Base-by-base conservation (phyloP, 1,139 yeast genomes). In the Magnusiomyces sp. region DNA sequence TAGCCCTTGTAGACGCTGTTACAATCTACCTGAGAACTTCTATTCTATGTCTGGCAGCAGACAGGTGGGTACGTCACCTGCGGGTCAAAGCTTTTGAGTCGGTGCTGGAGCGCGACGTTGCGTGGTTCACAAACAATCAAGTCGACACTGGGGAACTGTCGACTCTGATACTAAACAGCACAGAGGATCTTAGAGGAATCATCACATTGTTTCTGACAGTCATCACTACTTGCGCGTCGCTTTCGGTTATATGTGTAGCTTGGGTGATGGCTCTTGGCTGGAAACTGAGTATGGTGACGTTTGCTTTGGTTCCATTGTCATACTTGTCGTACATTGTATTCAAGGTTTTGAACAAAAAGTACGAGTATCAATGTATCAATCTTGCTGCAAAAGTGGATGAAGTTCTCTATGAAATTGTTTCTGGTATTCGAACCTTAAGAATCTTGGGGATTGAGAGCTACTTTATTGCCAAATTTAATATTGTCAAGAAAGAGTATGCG, bases 251-350 rank as follows among this genome's bases (percentile, higher is more conserved):
- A 20, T 95, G 96, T 2, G 58, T 81, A 3, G 68, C 78, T 5
- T 90, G 97, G 97, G 81, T 96, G 0, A 57, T 88, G 5, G 72
- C 73, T 0, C 62, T 75, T n/a, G 95, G 96, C 0, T 92, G 97
- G 97, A 84, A 82, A 58, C 69, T 92, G 46, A 78, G 96, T 1
- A 67, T 90, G 14, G 92, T 87, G 1, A 94, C 95, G 1, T 59
- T 89, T 9, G 74, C 95, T 0, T 72, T 89, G 62, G 74, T 85
- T 9, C 94, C 95, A 0, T 56, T 79, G 27, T 79, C 83, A 50
- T 65, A 75, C 2, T 17, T 77, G 0, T 65, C 79, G 5, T 76
- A 88, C 2, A 64, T 70, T 1, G 50, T 74, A 1, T 84, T 81
- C 61, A 79, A 88, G 1, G 56, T 61, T 1, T 45, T 80, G 2